These are phyloP conservation scores for Beauveria bassiana DNA, from an alignment of 2,329 filamentous ascomycete species.

Conservation along the genomic window DNA sequence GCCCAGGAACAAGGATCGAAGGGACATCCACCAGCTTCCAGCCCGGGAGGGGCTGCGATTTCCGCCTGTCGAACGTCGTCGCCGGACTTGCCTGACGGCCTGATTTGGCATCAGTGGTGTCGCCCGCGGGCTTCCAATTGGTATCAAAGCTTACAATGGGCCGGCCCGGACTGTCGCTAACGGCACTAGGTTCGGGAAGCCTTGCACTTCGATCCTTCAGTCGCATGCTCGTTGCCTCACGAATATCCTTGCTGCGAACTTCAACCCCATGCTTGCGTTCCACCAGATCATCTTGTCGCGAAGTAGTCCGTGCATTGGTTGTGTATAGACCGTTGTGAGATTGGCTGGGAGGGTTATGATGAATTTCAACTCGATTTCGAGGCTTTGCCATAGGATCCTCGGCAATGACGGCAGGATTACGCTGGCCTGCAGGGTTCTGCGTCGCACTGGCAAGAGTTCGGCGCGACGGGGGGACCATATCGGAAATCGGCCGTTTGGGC, in stretches of 20 bases:
- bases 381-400: conserved; percentile 32
- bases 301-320: conserved; percentile 44
- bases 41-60: conserved; percentile 22
- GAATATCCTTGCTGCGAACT: conserved; percentile 78
- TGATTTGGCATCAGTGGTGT: conserved; percentile 59
- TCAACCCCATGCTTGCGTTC: conserved; percentile 72
- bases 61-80: conserved; percentile 21
- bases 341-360: conserved; percentile 76
- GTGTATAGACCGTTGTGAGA: conserved; percentile 76
- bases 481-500: conserved; percentile 16
- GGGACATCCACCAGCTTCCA: conserved; percentile 36
- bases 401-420: not conserved
- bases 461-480: conserved; percentile 25
- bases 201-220: conserved; percentile 80
- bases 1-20: conserved; percentile 48
- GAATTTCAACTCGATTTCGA: conserved; percentile 60
- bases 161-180: conserved; percentile 82
- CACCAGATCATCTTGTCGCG: conserved; percentile 32
- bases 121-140: conserved; percentile 68
- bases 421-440: conserved; percentile 19
- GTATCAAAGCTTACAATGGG: conserved; percentile 96
- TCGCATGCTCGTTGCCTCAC: conserved; percentile 82
- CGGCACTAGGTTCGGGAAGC: conserved; percentile 79
- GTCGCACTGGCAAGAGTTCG: conserved; percentile 25
- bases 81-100: conserved; percentile 25